Conservation (phyloP, 352 stramenopile species). For the Chrysophaeum taylorii region DNA sequence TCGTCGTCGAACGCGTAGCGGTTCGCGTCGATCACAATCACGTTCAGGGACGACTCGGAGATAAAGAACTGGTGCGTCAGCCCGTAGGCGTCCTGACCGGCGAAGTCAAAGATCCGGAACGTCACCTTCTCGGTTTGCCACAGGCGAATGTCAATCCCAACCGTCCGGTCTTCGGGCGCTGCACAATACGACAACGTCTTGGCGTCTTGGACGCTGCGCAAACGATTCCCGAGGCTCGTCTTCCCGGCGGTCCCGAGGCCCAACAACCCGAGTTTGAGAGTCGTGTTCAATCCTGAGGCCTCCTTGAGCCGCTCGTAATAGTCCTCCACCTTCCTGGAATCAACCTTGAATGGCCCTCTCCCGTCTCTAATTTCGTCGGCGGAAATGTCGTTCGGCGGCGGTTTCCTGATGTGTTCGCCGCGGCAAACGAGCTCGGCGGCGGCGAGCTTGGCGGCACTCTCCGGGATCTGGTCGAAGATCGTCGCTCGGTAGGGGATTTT, state of each 20-base stretch:
- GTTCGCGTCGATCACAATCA: background rate
- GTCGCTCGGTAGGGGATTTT: background rate
- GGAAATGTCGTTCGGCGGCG: background rate
- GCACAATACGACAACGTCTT: background rate
- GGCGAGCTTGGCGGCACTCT: slow-evolving; percentile 7
- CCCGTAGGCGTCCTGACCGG: background rate
- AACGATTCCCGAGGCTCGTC: background rate
- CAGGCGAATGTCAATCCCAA: background rate
- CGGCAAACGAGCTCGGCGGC: background rate
- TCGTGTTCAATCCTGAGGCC: background rate
- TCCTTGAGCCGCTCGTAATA: slow-evolving; percentile 3
- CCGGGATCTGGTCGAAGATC: background rate
- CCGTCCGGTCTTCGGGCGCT: background rate
- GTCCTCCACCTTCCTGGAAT: background rate
- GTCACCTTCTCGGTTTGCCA: background rate
- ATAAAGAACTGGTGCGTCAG: slow-evolving; percentile 2
- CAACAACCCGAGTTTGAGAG: background rate
- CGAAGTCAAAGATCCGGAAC: background rate
- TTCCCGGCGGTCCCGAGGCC: background rate
- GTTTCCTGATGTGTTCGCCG: background rate
- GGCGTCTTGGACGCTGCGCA: background rate
- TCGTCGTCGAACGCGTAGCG: background rate
- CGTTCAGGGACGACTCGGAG: background rate
- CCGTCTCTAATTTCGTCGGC: background rate
- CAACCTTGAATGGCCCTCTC: background rate